These are phyloP conservation scores for Medakamo hakoo DNA, from an alignment of 139 green algal genomes.

Conservation along the genomic window DNA sequence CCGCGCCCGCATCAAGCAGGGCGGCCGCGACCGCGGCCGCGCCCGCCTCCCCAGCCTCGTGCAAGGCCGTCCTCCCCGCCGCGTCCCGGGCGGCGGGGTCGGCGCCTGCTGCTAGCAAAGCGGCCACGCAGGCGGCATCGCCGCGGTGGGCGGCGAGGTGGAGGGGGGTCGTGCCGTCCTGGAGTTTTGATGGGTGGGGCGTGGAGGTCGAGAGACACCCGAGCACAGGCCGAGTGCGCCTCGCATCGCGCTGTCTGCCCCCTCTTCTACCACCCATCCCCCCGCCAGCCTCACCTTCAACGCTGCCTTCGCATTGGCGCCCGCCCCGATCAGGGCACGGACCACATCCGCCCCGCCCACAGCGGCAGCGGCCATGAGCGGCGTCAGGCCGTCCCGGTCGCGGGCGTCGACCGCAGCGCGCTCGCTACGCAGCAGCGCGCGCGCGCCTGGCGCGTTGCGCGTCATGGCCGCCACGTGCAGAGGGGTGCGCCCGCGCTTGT, in stretches of 20 bases:
- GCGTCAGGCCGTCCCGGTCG: not conserved
- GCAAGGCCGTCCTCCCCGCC: not conserved
- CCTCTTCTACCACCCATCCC: not conserved
- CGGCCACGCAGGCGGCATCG: not conserved
- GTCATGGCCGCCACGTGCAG: not conserved
- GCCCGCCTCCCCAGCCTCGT: not conserved
- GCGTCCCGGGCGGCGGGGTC: not conserved
- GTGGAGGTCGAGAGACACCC: not conserved
- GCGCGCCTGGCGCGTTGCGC: no score
- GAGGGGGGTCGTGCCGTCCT: constrained; percentile 1
- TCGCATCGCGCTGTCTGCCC: not conserved
- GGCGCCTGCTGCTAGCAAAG: not conserved
- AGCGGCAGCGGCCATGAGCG: not conserved
- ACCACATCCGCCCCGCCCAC: not conserved
- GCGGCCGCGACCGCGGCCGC: no score
- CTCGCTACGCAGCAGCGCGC: not conserved
- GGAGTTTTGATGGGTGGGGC: not conserved
- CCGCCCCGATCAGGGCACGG: not conserved
- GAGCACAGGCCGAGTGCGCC: not conserved
- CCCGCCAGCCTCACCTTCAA: not conserved
- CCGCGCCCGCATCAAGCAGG: not conserved
- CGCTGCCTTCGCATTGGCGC: not conserved
- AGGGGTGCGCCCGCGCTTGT: not conserved
- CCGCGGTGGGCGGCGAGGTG: not conserved
- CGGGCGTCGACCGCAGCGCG: not conserved